phyloP scores from a whole-genome alignment of 352 stramenopile species.

The Phytopythium cucurbitacearum region DNA sequence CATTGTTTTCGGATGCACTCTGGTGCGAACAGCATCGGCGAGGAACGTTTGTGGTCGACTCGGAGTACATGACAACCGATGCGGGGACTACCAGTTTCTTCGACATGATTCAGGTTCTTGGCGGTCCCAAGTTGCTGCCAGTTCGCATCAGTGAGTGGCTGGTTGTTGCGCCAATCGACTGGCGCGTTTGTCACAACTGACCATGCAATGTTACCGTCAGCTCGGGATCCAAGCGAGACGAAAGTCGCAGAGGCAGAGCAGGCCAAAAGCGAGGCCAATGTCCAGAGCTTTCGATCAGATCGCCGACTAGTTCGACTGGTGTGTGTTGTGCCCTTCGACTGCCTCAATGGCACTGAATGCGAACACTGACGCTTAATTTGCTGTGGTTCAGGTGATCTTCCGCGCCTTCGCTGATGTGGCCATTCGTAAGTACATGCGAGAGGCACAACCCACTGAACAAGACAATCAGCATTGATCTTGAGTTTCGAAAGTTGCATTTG shows the following conservation, averaged over 20 bases:
- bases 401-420: slow-evolving; percentile 61
- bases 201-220: slow-evolving; percentile 13
- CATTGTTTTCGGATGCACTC: background rate
- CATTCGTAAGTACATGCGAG: slow-evolving; percentile 59
- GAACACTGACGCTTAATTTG: background rate
- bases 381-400: slow-evolving; percentile 41
- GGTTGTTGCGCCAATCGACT: background rate
- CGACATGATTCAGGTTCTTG: slow-evolving; percentile 54
- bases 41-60: slow-evolving; percentile 49
- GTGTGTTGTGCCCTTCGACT: slow-evolving; percentile 10
- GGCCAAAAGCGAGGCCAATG: slow-evolving; percentile 56
- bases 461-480: no score
- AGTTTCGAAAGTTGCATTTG: no score
- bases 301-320: slow-evolving; percentile 68
- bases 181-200: background rate
- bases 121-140: slow-evolving; percentile 56
- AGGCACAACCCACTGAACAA: slow-evolving; percentile 8
- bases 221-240: slow-evolving; percentile 38
- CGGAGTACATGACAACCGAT: slow-evolving; percentile 31
- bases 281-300: slow-evolving; percentile 81
- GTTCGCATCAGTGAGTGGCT: slow-evolving; percentile 37
- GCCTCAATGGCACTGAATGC: background rate
- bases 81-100: slow-evolving; percentile 44
- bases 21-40: slow-evolving; percentile 27
- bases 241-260: slow-evolving; percentile 49